Evolutionary conservation across 2,329 filamentous ascomycete genomes (phyloP).

Genomic region (Arthrobotrys iridis): DNA sequence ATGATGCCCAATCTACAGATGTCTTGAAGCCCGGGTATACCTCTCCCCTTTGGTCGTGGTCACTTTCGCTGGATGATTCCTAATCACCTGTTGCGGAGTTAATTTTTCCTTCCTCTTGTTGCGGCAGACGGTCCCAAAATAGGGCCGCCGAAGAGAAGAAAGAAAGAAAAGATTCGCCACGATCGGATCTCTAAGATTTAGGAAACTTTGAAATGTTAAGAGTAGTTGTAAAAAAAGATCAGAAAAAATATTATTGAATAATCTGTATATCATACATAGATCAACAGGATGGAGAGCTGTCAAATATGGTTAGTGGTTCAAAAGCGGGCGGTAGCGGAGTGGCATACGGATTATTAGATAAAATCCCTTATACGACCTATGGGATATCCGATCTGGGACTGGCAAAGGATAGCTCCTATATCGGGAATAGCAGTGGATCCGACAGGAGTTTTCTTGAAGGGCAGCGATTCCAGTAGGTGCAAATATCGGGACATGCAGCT

Average conservation of each 20-base stretch:
- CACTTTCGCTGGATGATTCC: neutral
- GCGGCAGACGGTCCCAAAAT: neutral
- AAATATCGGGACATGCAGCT: too few relatives aligned
- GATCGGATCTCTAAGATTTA: conserved; percentile 23
- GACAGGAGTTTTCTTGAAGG: too few relatives aligned
- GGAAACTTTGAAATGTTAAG: conserved; percentile 5
- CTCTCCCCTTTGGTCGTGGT: neutral
- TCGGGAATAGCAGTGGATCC: too few relatives aligned
- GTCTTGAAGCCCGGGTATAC: neutral
- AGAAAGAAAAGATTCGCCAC: neutral
- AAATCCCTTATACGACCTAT: too few relatives aligned
- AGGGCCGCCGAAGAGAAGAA: too few relatives aligned
- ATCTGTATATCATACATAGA: conserved; percentile 52
- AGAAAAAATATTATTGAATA: conserved; percentile 50
- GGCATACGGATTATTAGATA: conserved; percentile 31
- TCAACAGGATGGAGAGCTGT: conserved; percentile 27
- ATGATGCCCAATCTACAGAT: neutral
- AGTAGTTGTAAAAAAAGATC: conserved; percentile 7
- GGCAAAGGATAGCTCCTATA: too few relatives aligned
- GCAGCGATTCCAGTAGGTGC: too few relatives aligned
- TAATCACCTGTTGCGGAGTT: neutral
- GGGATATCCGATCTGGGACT: too few relatives aligned
- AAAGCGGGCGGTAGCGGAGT: conserved; percentile 1
- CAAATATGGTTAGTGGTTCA: conserved; percentile 20
- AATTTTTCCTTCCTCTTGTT: neutral